These are phyloP conservation scores for Phoma sp. DNA, from an alignment of 2,329 filamentous ascomycete species.

Conservation along the genomic window DNA sequence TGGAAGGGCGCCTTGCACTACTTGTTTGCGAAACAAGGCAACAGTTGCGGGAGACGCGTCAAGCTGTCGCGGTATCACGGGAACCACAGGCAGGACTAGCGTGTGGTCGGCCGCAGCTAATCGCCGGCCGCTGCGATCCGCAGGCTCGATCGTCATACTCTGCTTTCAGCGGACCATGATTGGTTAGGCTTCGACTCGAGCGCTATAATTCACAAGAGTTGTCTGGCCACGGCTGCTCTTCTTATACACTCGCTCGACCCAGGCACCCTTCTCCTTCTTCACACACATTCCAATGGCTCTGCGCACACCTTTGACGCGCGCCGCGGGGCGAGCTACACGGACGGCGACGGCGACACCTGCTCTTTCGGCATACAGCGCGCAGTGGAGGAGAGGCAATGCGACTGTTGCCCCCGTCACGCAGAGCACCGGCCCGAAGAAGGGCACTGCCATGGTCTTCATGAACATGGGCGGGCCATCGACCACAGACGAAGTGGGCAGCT, in stretches of 20 bases:
- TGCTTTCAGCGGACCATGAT: conserved; percentile 23
- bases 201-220: conserved; percentile 29
- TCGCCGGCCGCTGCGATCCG: conserved; percentile 22
- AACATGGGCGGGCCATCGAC: conserved; percentile 98
- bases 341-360: conserved; percentile 36
- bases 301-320: conserved; percentile 41
- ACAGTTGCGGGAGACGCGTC: conserved; percentile 30
- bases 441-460: conserved; percentile 97
- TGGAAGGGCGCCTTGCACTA: conserved; percentile 7
- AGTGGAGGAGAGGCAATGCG: conserved; percentile 48
- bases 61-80: conserved; percentile 32
- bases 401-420: conserved; percentile 70
- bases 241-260: conserved; percentile 15
- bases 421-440: conserved; percentile 73
- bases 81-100: neutral
- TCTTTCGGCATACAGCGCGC: conserved; percentile 39
- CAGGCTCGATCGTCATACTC: conserved; percentile 34
- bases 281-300: conserved; percentile 51
- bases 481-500: conserved; percentile 84
- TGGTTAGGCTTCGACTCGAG: conserved; percentile 30
- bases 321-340: conserved; percentile 42
- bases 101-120: conserved; percentile 4
- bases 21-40: conserved; percentile 33
- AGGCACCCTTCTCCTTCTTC: conserved; percentile 9
- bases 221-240: conserved; percentile 26